A percentile compares a stretch with the other conserved stretches of the same genome.
Conservation (phyloP, 2,329 filamentous ascomycete species). For the Emergomyces pasteurianus region DNA sequence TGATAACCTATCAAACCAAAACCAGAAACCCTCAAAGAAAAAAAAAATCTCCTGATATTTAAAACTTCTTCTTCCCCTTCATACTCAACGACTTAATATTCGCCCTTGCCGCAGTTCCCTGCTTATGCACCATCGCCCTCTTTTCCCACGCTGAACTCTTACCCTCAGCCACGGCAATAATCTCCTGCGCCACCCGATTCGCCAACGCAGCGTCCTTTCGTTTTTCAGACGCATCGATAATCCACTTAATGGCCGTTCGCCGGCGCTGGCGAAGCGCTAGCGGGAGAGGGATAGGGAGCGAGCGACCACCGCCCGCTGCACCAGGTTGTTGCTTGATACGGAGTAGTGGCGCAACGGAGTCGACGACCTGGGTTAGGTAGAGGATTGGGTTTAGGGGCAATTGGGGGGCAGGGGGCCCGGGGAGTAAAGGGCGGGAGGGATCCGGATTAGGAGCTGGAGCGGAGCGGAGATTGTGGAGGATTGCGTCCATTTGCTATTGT, state of each 20-base stretch:
- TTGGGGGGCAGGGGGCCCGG: conserved; percentile 64
- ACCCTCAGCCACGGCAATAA: conserved; percentile 80
- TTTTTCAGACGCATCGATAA: conserved; percentile 71
- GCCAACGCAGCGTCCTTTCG: conserved; percentile 64
- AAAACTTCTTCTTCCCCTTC: conserved; percentile 2
- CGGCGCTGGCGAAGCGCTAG: conserved; percentile 63
- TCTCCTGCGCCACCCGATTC: conserved; percentile 68
- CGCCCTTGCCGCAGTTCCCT: conserved; percentile 63
- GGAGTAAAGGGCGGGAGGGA: conserved; percentile 45
- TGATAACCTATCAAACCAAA: neutral
- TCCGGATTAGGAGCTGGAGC: conserved; percentile 66
- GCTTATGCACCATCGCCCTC: conserved; percentile 65
- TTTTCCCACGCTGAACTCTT: conserved; percentile 74
- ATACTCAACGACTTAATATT: conserved; percentile 40
- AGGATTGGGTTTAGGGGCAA: conserved; percentile 80
- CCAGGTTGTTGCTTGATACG: conserved; percentile 65
- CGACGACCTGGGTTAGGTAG: conserved; percentile 81
- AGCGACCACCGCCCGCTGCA: conserved; percentile 71
- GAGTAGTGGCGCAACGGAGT: conserved; percentile 82
- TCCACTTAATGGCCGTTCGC: conserved; percentile 74
- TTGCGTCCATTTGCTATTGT: conserved; percentile 67
- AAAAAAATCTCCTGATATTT: neutral
- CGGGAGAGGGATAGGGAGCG: conserved; percentile 72
- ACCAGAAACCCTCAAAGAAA: neutral
- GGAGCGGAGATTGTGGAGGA: conserved; percentile 75